Base-by-base conservation (phyloP, 495 filamentous ascomycete genomes). In the Podospora fimiseda region DNA sequence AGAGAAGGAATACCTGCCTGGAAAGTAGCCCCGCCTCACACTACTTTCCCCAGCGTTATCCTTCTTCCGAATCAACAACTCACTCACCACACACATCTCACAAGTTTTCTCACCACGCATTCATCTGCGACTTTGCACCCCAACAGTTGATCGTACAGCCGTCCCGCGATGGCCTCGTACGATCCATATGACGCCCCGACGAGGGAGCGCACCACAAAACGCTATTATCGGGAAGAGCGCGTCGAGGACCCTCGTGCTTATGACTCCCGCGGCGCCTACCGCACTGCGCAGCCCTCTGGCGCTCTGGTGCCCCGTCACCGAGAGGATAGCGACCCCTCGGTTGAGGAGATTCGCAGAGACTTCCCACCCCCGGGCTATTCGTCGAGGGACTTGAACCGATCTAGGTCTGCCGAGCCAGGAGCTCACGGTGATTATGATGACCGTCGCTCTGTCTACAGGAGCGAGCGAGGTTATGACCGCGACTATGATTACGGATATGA, bases 271-370 rank as follows among this genome's bases (percentile, higher is more conserved):
- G 76, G 78, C 54, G 72, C 64, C n/a, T 76, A 77, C 50, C 64
- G 74, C 27, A 70, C 68, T 48, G 64, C 70, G 40, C 58, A 67
- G 39, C 46, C 56, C 19, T 69, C 67, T 22, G 72, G 63, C 53
- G 80, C 80, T 43, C 60, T 83, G 38, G 71, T 87, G 21, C 76
- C 76, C 46, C 76, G 77, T 16, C 63, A 70, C 16, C 75, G 78
- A 45, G 71, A 76, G 52, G 79, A 83, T 53, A 75, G 76, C 57
- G 83, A 84, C 51, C 71, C 83, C 22, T 77, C 80, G 2, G 68
- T 87, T 55, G 86, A 89, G 67, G 81, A 86, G 67, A 74, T 87
- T 42, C 77, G 74, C 53, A 79, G 83, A 44, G 82, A 87, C 27
- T 88, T 85, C 55, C 83, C 81, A 0, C 82, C 85, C 24, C 73